Base-by-base conservation (phyloP, 1,284 basidiomycete species). In the Cerioporus squamosus region DNA sequence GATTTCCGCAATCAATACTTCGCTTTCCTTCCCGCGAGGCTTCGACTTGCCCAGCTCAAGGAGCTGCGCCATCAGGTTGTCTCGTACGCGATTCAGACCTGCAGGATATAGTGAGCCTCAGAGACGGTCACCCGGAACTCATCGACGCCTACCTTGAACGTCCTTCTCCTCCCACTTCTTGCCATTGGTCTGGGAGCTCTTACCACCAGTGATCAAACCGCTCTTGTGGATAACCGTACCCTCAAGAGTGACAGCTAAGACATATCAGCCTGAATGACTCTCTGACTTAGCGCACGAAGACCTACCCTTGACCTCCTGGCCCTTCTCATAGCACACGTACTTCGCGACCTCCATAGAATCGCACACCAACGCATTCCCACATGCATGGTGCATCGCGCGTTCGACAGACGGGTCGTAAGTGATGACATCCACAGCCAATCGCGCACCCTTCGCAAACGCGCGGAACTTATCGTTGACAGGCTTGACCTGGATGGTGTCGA, bases 151-250 rank as follows among this genome's bases (percentile, higher is more conserved):
- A 90, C 94, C 91, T 75, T 94, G 88, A 3, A 98, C 84, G 66
- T 98, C 95, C 63, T 90, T 91, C 71, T 98, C 96, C 59, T 96
- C 94, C 90, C 95, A 98, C 69, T 93, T 93, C 75, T 93, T 90
- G 49, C 83, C 82, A 38, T 75, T 84, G 39, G 80, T 82, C 64
- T 88, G 86, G 0, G 87, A 84, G 61, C 93, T 94, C 33, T 87
- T 81, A 44, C 97, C 97, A 77, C 97, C 97, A 36, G 97, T 99
- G 71, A 99, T 99, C 46, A 97, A 78, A 66, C 97, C 97, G 65
- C 92, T 95, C 80, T 97, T 97, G 75, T 99, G 97, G 53, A 99
- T 98, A 56, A 99, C 81, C 0, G 96, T 98, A 0, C 97, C 97
- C 48, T 99, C 96, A 42, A 99, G 80, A 0, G 97, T 97, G 10